These are phyloP conservation scores for Simmondsia chinensis DNA, from an alignment of 148 eudicot genomes.

Conservation along the genomic window DNA sequence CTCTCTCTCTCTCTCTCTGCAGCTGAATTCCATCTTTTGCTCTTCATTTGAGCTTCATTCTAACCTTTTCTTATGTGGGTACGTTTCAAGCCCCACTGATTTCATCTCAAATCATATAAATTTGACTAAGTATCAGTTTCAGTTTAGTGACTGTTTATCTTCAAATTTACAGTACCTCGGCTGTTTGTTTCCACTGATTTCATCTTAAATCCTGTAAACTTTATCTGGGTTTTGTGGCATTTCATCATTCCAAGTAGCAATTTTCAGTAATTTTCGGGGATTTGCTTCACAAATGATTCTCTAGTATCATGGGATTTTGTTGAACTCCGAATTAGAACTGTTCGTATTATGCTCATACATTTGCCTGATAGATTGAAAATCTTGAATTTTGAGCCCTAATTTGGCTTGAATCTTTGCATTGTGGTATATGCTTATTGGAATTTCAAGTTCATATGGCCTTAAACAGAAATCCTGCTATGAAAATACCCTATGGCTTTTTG, in stretches of 20 bases:
- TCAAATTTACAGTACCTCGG: neutral
- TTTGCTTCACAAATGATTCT: too few relatives aligned
- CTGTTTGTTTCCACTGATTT: neutral
- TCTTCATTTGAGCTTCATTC: constrained; percentile 9
- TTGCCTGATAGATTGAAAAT: too few relatives aligned
- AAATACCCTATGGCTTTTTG: constrained; percentile 11
- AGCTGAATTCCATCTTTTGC: neutral
- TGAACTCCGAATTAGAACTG: too few relatives aligned
- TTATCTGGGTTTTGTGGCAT: neutral
- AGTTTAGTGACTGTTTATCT: neutral
- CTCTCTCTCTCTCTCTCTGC: too few relatives aligned
- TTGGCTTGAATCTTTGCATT: neutral
- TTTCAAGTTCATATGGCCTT: constrained; percentile 9
- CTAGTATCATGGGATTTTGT: too few relatives aligned
- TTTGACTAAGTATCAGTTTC: constrained; percentile 2
- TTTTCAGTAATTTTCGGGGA: too few relatives aligned
- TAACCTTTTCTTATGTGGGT: constrained; percentile 17
- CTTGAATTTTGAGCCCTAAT: too few relatives aligned
- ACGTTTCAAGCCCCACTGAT: constrained; percentile 19
- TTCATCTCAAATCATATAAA: constrained; percentile 4
- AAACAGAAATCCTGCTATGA: constrained; percentile 3
- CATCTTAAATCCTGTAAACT: neutral
- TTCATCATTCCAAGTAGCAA: too few relatives aligned
- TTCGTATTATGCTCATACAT: too few relatives aligned
- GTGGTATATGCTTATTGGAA: constrained; percentile 6